Evolutionary conservation across 2,329 filamentous ascomycete species (phyloP), one percentile per base, ranked within the genome.

Genomic region (Metarhizium rileyi): DNA sequence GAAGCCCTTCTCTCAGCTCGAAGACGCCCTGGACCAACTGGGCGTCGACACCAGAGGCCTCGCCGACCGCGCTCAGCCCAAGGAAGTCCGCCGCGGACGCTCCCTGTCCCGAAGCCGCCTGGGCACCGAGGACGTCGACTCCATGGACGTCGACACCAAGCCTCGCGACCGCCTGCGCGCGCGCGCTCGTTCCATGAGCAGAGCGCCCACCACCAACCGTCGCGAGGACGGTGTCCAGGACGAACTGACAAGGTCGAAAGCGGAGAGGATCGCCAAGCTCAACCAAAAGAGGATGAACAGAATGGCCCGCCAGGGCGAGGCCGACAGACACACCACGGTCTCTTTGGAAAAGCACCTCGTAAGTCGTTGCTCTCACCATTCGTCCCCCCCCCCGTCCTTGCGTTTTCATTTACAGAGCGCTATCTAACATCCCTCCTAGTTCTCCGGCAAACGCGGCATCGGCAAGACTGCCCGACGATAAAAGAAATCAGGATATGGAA

Each of bases 261-360:
- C 88, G 35, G 90, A 95, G 69, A 83, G 85, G 62, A 75, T 94
- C 66, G 78, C 83, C 65, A 97, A 95, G 78, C 72, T 98, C 65
- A 78, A 84, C 61, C 94, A 98, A 83, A 90, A 91, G 78, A 91
- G 90, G 81, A 96, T 94, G 90, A 98, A 98, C 76, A 82, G 91
- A 57, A 93, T 94, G 86, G 93, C 93, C 42, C 84, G 90, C 68
- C 88, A 94, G 77, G 93, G 93, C 76, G 93, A 98, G 75, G 90
- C 86, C 54, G 93, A 98, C 77, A 83, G 94, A 66, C 91, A 97
- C 72, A 82, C 83, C 54, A 84, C 84, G 50, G 86, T 87, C 35
- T 78, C 87, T 48, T 71, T 95, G 69, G 81, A 84, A 55, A 98
- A 95, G 74, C 93, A 97, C 73, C 76, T 98, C 80, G 85, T 95